Percentiles rank a stretch among this genome's conserved stretches.
These are phyloP conservation scores for Aquilaria malaccensis DNA, from an alignment of 345 rosid species.

Conservation along the genomic window DNA sequence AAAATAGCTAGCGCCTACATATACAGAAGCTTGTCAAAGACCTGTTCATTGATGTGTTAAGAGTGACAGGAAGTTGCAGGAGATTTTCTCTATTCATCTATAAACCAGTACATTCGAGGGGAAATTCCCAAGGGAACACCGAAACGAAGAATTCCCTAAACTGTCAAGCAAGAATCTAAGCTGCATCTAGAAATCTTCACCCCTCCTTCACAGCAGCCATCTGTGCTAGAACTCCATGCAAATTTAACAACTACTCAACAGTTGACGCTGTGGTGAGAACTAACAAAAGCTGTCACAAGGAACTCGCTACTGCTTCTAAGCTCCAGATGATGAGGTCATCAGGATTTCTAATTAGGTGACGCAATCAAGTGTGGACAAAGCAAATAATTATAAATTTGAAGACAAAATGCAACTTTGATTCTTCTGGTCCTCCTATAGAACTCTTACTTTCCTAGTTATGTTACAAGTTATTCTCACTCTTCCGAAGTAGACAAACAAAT, in stretches of 20 bases:
- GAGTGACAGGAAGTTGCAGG: too few relatives aligned
- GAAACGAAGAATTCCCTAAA: constrained; percentile 13
- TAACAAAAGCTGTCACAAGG: constrained; percentile 13
- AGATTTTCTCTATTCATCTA: background rate
- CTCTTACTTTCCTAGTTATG: constrained; percentile 11
- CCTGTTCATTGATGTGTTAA: too few relatives aligned
- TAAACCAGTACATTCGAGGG: background rate
- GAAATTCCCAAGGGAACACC: background rate
- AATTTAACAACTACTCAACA: constrained; percentile 10
- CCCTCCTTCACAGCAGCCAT: constrained; percentile 8
- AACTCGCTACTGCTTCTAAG: constrained; percentile 12
- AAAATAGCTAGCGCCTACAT: too few relatives aligned
- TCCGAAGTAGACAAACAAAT: constrained; percentile 38
- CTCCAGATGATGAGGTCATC: constrained; percentile 10
- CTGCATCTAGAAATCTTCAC: constrained; percentile 22
- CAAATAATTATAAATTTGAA: too few relatives aligned
- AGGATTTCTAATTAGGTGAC: constrained; percentile 19
- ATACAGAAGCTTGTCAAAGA: too few relatives aligned
- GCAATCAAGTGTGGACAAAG: background rate
- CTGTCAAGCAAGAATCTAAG: constrained; percentile 9
- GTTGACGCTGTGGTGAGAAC: constrained; percentile 1
- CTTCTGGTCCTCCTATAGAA: constrained; percentile 3
- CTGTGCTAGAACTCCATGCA: constrained; percentile 9
- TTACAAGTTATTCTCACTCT: constrained; percentile 19
- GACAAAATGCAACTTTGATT: background rate